Evolutionary conservation across 2,329 filamentous ascomycete species (phyloP), one percentile per base, ranked within the genome.

Genomic region (Chaetothyriales sp.): DNA sequence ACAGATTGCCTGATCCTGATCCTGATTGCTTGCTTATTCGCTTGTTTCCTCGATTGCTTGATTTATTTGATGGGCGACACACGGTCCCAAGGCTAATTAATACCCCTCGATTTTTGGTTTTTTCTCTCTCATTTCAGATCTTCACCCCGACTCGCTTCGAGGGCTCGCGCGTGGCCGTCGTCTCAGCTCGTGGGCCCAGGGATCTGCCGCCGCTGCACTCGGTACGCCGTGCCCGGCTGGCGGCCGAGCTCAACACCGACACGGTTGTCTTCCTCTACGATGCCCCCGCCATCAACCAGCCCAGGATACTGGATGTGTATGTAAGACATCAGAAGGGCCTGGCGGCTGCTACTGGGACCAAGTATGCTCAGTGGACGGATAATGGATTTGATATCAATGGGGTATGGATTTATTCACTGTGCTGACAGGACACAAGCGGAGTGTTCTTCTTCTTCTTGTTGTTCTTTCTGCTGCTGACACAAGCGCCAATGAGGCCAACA

Each of bases 181-280:
- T 82, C 53, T 68, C 71, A 46, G 67, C 81, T 53, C 76, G 61
- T 18, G 64, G 64, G 7, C 57, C 64, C n/a, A 39, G 32, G 32
- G 32, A 39, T 15, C 32, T 15, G 32, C 32, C 32, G 10, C 58
- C 60, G 12, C 66, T 80, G 19, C 69, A 70, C 1, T 73, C 77
- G 58, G 62, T 66, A 1, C 70, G 73, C 59, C 81, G 82, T 60
- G 77, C 79, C 60, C 61, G 65, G 54, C 74, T 82, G 53, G 77
- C 79, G 44, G 68, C 70, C 51, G 79, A 83, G 64, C 81, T 82
- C 67, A 79, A 79, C 64, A 74, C 79, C 59, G 79, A 76, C 48
- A 78, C 81, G 63, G 81, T 78, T 0, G 75, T 80, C 46, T 82
- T 82, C 60, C 64, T 81, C 32, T 76, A 81, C 64, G 71, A 74